These are phyloP conservation scores for Chenopodium berlandieri DNA, from an alignment of 148 eudicot species.

Conservation along the genomic window DNA sequence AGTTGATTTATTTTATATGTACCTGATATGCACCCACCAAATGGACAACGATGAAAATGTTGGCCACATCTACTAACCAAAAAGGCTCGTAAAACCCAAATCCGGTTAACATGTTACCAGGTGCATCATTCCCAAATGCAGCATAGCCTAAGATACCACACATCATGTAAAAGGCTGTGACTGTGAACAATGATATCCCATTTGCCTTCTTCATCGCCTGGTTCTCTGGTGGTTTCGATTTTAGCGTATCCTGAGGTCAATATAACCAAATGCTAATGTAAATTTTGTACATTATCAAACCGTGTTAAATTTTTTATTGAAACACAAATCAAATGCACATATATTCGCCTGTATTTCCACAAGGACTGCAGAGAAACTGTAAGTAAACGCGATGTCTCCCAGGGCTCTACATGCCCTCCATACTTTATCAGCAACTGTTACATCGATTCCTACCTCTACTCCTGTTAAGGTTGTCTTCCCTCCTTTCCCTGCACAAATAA, in stretches of 20 bases:
- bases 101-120: background rate
- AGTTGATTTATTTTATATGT: too few relatives aligned
- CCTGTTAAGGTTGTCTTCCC: slow-evolving; percentile 53
- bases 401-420: slow-evolving; percentile 63
- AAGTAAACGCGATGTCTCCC: slow-evolving; percentile 76
- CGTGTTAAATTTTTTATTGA: background rate
- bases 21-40: background rate
- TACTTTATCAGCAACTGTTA: slow-evolving; percentile 55
- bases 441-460: slow-evolving; percentile 42
- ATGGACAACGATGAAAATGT: background rate
- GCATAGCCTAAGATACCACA: background rate
- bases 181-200: background rate
- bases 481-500: slow-evolving; percentile 39
- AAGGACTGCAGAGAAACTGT: slow-evolving; percentile 52
- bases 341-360: slow-evolving; percentile 63
- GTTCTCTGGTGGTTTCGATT: background rate
- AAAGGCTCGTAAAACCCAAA: background rate
- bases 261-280: background rate
- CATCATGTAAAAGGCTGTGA: background rate
- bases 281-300: background rate
- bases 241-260: background rate
- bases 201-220: background rate
- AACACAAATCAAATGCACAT: background rate
- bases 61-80: background rate
- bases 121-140: background rate